Percentiles rank a stretch among this genome's conserved stretches.
Conservation (phyloP, 75 land plant genomes). For the Pinus tabuliformis region DNA sequence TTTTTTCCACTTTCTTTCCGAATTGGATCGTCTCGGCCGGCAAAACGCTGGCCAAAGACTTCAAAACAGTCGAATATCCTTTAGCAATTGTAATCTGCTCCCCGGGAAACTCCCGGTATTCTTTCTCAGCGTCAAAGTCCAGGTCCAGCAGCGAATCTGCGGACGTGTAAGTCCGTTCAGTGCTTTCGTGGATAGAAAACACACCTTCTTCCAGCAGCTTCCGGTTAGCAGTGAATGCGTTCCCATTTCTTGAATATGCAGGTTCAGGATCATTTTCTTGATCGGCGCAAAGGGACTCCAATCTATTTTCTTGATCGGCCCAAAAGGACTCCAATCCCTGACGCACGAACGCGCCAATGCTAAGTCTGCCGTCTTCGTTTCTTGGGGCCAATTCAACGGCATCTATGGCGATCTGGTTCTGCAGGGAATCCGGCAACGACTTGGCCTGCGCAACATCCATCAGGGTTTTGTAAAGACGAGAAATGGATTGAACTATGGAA, state of each 20-base stretch:
- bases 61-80: conserved; percentile 65
- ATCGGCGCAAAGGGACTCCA: conserved; percentile 29
- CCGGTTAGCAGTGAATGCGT: conserved; percentile 8
- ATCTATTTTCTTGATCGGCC: conserved; percentile 14
- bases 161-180: conserved; percentile 62
- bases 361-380: conserved; percentile 7
- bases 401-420: not conserved
- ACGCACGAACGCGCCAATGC: conserved; percentile 60
- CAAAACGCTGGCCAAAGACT: conserved; percentile 54
- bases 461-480: conserved; percentile 35
- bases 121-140: conserved; percentile 56
- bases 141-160: conserved; percentile 59
- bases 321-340: conserved; percentile 43
- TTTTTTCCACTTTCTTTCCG: conserved; percentile 40
- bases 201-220: conserved; percentile 54
- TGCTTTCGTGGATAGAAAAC: conserved; percentile 68
- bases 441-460: conserved; percentile 34
- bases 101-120: conserved; percentile 69
- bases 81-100: conserved; percentile 78
- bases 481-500: conserved; percentile 30
- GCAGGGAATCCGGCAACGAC: not conserved
- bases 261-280: not conserved
- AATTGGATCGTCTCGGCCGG: conserved; percentile 58
- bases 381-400: conserved; percentile 1
- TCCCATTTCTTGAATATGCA: too few species aligned